Base-by-base conservation (phyloP, 2,329 filamentous ascomycete genomes). In the Sclerotinia glacialis region DNA sequence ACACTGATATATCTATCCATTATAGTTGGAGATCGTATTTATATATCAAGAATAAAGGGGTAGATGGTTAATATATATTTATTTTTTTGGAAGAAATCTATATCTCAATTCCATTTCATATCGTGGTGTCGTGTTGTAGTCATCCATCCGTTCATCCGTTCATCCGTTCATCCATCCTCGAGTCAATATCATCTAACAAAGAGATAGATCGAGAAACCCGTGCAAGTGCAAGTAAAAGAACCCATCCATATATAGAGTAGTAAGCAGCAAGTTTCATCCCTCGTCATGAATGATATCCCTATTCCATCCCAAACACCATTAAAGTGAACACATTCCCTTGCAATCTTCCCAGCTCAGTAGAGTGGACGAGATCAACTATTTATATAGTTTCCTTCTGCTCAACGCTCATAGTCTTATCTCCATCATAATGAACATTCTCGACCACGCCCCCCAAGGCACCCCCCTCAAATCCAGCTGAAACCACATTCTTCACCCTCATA, bases 401-500 rank as follows among this genome's bases (percentile, higher is more conserved):
- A 26, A 62, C 28, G 40, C 46, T 40, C 59, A 62, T 40, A 1
- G 2, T 16, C 37, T 62, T 52, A 18, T 71, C 72, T 46, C 67
- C 68, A 44, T 64, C 67, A 67, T 67, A 65, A 64, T 69, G 68
- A 44, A 71, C 64, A 1, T 65, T 58, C 53, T 70, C 68, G 18
- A 70, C 67, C 52, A 71, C 67, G 28, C 50, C 69, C 34, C 72
- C 64, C 44, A 75, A 72, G 37, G 76, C 69, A 37, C 74, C 72
- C 28, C 74, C 71, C 16, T 60, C 65, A 64, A 70, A 23, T 3
- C 55, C 68, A 16, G 65, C 56, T 26, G 62, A 53, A 34, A 62
- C 21, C 50, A 74, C 67, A 62, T 75, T 72, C 73, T 77, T 78
- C 40, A 75, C 71, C 11, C 75, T 67, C 71, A 76, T 68, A 62